Base-by-base conservation (phyloP, 1,284 basidiomycete species). In the Boletellus deceptivus region DNA sequence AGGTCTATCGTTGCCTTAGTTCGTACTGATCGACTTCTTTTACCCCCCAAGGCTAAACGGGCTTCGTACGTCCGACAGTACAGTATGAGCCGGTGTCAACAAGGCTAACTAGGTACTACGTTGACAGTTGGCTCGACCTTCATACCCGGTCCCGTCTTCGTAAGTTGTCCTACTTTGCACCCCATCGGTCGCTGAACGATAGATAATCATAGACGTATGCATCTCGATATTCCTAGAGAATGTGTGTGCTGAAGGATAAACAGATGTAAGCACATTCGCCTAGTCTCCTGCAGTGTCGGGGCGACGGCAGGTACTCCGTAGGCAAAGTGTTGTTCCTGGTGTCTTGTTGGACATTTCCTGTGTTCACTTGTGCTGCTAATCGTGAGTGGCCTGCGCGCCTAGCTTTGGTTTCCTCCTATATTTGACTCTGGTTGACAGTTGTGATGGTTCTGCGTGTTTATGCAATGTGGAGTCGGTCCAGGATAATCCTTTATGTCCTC, bases 261-360 rank as follows among this genome's bases (percentile, higher is more conserved):
- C 10, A 58, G 57, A 22, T 58, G 59, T 61, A 48, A 49, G 58
- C 10, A 24, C 4, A 9, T 18, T 1, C 1, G 6, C 22, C 40
- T 6, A 24, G 16, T 0, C 4, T 25, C 29, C 25, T 6, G 6
- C 3, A 3, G 6, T 4, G 3, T 8, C 6, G 10, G 10, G 42
- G 6, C 17, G 16, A 51, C 1, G 3, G 7, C 35, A 11, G 1
- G 17, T 22, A n/a, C 8, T 17, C 9, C 5, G 13, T 37, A 60
- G 55, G 58, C 27, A 34, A 6, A 6, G 22, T 9, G 2, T 3
- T 43, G 5, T 34, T 24, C 33, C 40, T 49, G 5, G 9, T 46
- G 9, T 33, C 37, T 4, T 10, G 3, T 0, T 58, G 57, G 48
- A 1, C 35, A 20, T 58, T 42, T 3, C 3, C 8, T 8, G 31